phyloP scores from a whole-genome alignment of 108 stramenopile genomes.

The Fistulifera solaris region DNA sequence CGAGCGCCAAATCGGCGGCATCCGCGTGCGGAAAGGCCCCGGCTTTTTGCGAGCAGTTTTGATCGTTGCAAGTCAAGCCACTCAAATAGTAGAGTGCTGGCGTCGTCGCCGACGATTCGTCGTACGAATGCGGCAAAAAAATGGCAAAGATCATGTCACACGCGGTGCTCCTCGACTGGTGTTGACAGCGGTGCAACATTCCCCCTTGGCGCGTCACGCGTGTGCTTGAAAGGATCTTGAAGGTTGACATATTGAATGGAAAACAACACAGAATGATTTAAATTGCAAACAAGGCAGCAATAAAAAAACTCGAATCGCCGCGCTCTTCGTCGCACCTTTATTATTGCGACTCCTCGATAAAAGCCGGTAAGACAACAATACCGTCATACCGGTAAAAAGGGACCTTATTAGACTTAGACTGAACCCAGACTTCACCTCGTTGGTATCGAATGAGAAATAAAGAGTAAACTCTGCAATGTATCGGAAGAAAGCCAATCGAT shows the following conservation, averaged over 20 bases:
- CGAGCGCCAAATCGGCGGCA: slow-evolving; percentile 74
- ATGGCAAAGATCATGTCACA: slow-evolving; percentile 55
- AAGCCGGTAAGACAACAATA: too few relatives aligned
- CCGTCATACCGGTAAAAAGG: too few relatives aligned
- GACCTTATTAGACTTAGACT: too few relatives aligned
- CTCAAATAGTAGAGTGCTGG: slow-evolving; percentile 51
- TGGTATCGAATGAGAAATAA: too few relatives aligned
- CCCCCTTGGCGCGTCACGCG: slow-evolving; percentile 48
- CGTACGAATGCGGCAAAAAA: slow-evolving; percentile 6
- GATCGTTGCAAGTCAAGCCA: slow-evolving; percentile 94
- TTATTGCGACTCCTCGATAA: too few relatives aligned
- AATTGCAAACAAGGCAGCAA: too few relatives aligned
- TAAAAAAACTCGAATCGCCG: too few relatives aligned
- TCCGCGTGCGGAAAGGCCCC: slow-evolving; percentile 58
- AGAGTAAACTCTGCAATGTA: too few relatives aligned
- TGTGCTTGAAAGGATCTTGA: slow-evolving; percentile 47
- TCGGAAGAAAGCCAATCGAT: too few relatives aligned
- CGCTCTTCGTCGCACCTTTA: too few relatives aligned
- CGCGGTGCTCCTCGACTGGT: slow-evolving; percentile 49
- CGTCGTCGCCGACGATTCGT: background rate
- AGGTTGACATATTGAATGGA: background rate
- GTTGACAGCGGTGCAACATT: slow-evolving; percentile 60
- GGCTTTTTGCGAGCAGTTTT: slow-evolving; percentile 91
- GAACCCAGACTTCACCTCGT: too few relatives aligned
- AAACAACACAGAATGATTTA: too few relatives aligned